Evolutionary conservation across 306 rosid genomes (phyloP), one percentile per base, ranked within the genome.

Genomic region (Comarum palustre): DNA sequence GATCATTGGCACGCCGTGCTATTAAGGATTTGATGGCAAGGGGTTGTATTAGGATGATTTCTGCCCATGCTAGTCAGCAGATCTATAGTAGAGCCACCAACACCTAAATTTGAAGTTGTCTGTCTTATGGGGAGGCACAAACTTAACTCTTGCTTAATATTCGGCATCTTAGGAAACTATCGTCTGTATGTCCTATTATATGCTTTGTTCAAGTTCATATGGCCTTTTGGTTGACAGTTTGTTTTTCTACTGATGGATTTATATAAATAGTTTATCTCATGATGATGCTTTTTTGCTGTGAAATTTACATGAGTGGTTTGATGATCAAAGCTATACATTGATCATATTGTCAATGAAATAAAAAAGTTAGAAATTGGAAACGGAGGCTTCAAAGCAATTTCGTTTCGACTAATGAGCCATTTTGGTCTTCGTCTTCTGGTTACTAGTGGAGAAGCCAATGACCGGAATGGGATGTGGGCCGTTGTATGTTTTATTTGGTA

Each of bases 21-120:
- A 77, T 77, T 8, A 77, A 61, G 75, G 80, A 77, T 38, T 62
- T 77, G 75, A 77, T 77, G 80, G 71, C 80, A 31, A 69, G 75
- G 55, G 80, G 80, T 25, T 60, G 43, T 5, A 77, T 77, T 9
- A 69, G 80, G 65, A 77, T 77, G 75, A 51, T 77, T 11, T 62
- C 80, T 3, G 31, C 80, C 39, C 80, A 77, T 10, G 41, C 80
- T 7, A 77, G 80, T 22, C 80, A 77, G 47, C 80, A 77, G 75
- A 77, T 77, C 15, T 77, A 77, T 43, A 77, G 75, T 17, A 69
- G 80, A 62, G 75, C 80, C 63, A 77, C 80, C 32, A 77, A 77
- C 46, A 77, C 80, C 52, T 77, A 38, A 77, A 29, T 4, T 29
- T 22, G 16, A 29, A 59, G 39, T 6, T 27, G 39, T 59, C 12